Base-by-base conservation (phyloP, 345 rosid species). In the Triadica sebifera region DNA sequence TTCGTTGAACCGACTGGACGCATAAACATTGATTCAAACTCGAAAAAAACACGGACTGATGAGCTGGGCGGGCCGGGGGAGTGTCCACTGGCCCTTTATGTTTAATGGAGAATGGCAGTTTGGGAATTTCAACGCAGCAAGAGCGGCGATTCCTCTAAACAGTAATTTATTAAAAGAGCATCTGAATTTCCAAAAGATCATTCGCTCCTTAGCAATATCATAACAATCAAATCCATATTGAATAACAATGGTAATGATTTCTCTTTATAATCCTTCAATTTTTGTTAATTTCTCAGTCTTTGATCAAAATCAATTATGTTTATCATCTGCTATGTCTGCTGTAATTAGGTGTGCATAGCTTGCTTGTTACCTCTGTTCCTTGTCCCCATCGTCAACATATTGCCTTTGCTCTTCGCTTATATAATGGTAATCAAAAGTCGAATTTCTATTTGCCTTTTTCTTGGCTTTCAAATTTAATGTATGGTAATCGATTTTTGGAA, bases 361-460 rank as follows among this genome's bases (percentile, higher is more conserved):
- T 95, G 99, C 79, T 82, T 95, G 79, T 82, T 95, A 62, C 99
- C 98, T 13, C 87, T 95, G 81, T 95, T 95, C 88, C 86, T 95
- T 57, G 75, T 95, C 79, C 97, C 99, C n/a, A 85, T 93, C 85
- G 81, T 95, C 84, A 95, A 90, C 73, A 11, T 89, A 52, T 70
- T 95, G 76, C 99, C 98, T 38, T 71, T 89, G 1, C 88, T 95
- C 74, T 82, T 95, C 66, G 38, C 86, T 86, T 84, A 51, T 37
- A 57, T 95, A 71, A 75, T 90, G 96, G 99, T 93, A 80, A 83
- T 10, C 12, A 45, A 8, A 8, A 29, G 72, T 11, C 5, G 9
- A 15, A 67, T 24, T 63, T 67, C 45, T 22, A 20, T 57, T 16
- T 37, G 20, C 50, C n/a, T 16, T 12, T 63, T 67, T 0, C 2